Evolutionary conservation across 257 asterid genomes (phyloP), one percentile per base, ranked within the genome.

Genomic region (Solanum verrucosum): DNA sequence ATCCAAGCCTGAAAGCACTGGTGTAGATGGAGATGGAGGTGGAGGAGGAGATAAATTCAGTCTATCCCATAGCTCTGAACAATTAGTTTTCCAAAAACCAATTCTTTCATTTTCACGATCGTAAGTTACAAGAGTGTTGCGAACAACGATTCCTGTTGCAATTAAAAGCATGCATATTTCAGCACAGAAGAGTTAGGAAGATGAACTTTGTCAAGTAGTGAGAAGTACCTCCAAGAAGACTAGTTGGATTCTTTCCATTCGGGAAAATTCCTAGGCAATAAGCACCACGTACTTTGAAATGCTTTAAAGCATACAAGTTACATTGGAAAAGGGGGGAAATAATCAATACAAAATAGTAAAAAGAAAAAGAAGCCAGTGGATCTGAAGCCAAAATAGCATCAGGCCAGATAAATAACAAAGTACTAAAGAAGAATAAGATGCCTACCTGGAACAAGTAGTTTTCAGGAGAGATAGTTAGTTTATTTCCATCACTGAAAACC

Each of bases 211-310:
- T 82, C 70, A 82, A 82, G 70, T 46, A 79, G 27, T 49, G n/a
- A 33, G 46, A 85, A 56, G 63, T 94, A 97, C 99, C 99, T 90
- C 99, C 99, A 91, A 97, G 90, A 88, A 97, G 99, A 89, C 98
- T 96, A 86, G 98, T 95, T n/a, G 98, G 96, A 91, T 95, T 98
- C 93, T 96, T 96, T 81, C 98, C 99, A 91, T 94, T 97, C 92
- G 95, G 98, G 88, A 96, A 97, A 90, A 97, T 92, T 75, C 99
- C 99, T 86, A 97, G 94, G 95, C 99, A 97, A 93, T 97, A 97
- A 83, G 99, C 91, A 88, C 98, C 99, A 87, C 78, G 96, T 90
- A 94, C 95, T 94, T 96, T 97, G 72, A 98, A 96, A 89, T 97
- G 98, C 99, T 97, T 90, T 87, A 84, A 10, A 72, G 25, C 21